Conservation (phyloP, 2,329 filamentous ascomycete genomes). For the Colletotrichum godetiae region DNA sequence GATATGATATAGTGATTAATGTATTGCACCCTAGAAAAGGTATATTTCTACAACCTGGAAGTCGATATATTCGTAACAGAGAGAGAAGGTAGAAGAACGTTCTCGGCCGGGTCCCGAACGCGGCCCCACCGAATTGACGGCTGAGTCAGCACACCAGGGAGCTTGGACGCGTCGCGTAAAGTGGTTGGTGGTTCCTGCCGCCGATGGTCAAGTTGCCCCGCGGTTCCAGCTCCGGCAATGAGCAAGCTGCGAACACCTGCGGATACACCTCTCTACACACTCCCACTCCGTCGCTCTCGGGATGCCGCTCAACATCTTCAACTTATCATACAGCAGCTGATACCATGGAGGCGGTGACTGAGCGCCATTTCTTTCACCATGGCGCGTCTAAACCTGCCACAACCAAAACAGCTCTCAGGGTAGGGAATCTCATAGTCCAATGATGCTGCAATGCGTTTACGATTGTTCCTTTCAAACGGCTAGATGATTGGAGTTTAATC, state of each 20-base stretch:
- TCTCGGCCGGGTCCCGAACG: background rate
- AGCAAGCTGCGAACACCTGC: background rate
- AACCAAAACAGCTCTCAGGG: constrained; percentile 10
- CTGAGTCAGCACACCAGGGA: constrained; percentile 9
- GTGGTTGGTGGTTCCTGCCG: constrained; percentile 11
- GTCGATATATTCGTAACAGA: background rate
- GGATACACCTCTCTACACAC: background rate
- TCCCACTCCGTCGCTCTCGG: background rate
- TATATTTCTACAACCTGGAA: too few relatives aligned
- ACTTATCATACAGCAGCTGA: background rate
- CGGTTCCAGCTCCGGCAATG: background rate
- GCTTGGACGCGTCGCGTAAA: constrained; percentile 30
- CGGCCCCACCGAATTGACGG: background rate
- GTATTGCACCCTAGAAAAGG: background rate
- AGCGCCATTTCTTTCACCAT: constrained; percentile 63
- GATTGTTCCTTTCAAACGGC: background rate
- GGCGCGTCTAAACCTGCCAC: constrained; percentile 39
- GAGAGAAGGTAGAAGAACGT: background rate
- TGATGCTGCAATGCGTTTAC: background rate
- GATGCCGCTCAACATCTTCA: background rate
- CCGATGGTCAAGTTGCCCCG: background rate
- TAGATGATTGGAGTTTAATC: background rate
- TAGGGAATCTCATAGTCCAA: constrained; percentile 22
- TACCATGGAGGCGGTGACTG: constrained; percentile 59
- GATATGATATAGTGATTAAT: too few relatives aligned